Evolutionary conservation across 176 grass and related monocot species (phyloP).

Genomic region (Phoenix roebelenii): DNA sequence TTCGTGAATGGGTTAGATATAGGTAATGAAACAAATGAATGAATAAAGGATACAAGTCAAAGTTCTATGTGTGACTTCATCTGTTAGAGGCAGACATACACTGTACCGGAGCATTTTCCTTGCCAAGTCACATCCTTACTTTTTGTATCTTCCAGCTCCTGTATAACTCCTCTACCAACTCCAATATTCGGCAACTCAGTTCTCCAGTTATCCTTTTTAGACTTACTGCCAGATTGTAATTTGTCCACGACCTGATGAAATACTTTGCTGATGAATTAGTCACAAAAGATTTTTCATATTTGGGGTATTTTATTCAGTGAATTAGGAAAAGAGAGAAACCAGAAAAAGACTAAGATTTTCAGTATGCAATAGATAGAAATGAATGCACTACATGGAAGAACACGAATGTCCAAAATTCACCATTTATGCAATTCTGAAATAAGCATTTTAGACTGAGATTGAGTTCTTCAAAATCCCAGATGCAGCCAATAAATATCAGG

Average conservation of each 20-base stretch:
- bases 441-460: too few species aligned
- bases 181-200: conserved; percentile 63
- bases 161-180: conserved; percentile 24
- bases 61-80: not conserved
- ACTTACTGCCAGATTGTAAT: conserved; percentile 59
- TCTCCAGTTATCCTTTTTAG: conserved; percentile 48
- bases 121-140: conserved; percentile 66
- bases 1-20: not conserved
- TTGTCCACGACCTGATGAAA: conserved; percentile 75
- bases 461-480: too few species aligned
- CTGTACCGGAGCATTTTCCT: conserved; percentile 96
- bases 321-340: too few species aligned
- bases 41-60: too few species aligned
- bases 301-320: too few species aligned
- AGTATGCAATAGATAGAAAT: too few species aligned
- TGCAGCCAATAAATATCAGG: too few species aligned
- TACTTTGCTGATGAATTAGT: conserved; percentile 1
- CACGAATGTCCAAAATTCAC: too few species aligned
- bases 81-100: conserved; percentile 43
- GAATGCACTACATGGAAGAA: too few species aligned
- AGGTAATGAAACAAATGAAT: too few species aligned
- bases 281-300: not conserved
- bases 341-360: too few species aligned
- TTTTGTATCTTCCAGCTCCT: conserved; percentile 58
- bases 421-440: too few species aligned